Percentiles rank a stretch among this genome's conserved stretches.
These are phyloP conservation scores for Catenaria anguillulae DNA, from an alignment of 371 early-diverging fungal species.

Conservation along the genomic window DNA sequence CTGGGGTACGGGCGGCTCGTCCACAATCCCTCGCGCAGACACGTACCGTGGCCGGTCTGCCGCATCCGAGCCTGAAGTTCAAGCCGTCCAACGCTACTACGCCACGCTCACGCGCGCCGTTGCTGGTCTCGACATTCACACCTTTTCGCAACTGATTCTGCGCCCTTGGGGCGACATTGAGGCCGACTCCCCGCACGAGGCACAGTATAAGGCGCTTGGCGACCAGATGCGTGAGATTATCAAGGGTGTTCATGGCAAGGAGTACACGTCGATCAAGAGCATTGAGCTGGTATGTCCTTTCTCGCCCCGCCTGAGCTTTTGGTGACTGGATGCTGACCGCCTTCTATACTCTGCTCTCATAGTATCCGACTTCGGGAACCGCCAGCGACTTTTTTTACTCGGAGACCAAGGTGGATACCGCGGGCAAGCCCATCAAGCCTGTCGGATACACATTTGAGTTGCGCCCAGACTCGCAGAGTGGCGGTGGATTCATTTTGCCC, in stretches of 20 bases:
- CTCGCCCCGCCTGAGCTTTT: no score
- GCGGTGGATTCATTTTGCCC: not conserved
- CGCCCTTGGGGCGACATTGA: slow-evolving; percentile 4
- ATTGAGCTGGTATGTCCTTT: no score
- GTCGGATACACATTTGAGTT: not conserved
- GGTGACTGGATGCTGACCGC: no score
- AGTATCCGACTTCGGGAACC: not conserved
- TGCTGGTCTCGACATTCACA: slow-evolving; percentile 22
- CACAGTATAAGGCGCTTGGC: not conserved
- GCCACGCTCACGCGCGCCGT: slow-evolving; percentile 10
- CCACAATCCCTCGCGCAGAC: not conserved
- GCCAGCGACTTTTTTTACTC: slow-evolving; percentile 1
- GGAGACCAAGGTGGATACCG: not conserved
- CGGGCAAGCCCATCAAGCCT: not conserved
- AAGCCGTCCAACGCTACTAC: slow-evolving; percentile 16
- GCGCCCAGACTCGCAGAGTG: not conserved
- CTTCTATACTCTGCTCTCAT: no score
- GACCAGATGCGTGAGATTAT: not conserved
- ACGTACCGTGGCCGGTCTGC: slow-evolving; percentile 8
- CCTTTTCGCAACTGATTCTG: slow-evolving; percentile 16
- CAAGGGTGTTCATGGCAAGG: not conserved
- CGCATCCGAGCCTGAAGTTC: slow-evolving; percentile 10
- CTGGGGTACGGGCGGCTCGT: slow-evolving; percentile 7
- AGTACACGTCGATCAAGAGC: not conserved
- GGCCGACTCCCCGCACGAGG: not conserved